Evolutionary conservation across 2,329 filamentous ascomycete species (phyloP).

Genomic region (Xylaria sp.): DNA sequence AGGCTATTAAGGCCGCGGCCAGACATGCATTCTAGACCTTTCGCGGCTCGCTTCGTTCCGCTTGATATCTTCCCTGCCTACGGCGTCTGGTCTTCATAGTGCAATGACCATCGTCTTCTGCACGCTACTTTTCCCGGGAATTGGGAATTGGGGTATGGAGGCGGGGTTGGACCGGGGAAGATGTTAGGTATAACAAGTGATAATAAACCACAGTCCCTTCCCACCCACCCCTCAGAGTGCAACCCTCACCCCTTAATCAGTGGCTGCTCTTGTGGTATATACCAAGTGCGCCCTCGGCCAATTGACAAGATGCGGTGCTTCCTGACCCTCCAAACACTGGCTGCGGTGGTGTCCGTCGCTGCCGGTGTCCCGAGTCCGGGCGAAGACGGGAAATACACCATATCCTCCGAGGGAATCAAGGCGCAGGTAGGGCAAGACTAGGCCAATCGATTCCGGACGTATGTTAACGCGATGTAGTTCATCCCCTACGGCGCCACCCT

Average conservation of each 20-base stretch:
- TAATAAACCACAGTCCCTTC: not conserved
- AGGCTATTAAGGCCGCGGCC: not conserved
- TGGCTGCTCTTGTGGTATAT: not conserved
- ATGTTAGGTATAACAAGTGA: not conserved
- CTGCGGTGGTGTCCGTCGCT: conserved; percentile 22
- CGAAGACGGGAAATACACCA: conserved; percentile 38
- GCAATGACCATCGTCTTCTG: too few species aligned
- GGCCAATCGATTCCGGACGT: not conserved
- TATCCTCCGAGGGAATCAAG: conserved; percentile 34
- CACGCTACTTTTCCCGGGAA: not conserved
- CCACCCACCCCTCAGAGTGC: not conserved
- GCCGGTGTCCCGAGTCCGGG: conserved; percentile 29
- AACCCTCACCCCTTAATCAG: not conserved
- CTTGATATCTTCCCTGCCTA: conserved; percentile 1
- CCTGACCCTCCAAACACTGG: conserved; percentile 26
- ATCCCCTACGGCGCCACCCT: conserved; percentile 58
- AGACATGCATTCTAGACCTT: not conserved
- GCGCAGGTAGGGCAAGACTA: conserved; percentile 31
- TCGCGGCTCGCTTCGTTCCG: conserved; percentile 26
- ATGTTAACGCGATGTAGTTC: conserved; percentile 29
- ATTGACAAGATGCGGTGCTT: conserved; percentile 30
- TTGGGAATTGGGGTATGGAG: not conserved
- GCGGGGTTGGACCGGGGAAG: not conserved
- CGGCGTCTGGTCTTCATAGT: not conserved
- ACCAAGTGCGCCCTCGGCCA: conserved; percentile 10